phyloP scores from a whole-genome alignment of 352 stramenopile genomes.

The Globisporangium nodosum region DNA sequence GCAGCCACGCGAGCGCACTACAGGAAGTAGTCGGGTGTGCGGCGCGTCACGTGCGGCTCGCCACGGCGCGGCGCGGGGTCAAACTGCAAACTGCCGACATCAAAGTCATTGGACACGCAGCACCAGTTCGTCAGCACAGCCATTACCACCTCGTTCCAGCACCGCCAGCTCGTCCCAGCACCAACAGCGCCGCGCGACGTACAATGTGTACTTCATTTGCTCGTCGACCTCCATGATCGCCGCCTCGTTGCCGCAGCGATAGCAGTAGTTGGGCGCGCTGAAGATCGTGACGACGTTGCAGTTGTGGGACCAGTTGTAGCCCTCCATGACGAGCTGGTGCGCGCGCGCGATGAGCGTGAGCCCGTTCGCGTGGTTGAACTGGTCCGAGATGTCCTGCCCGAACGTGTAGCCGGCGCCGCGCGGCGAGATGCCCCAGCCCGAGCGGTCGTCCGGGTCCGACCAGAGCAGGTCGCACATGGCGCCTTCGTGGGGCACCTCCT shows the following conservation, averaged over 20 bases:
- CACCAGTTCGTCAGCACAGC: background rate
- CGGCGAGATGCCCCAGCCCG: slow-evolving; percentile 94
- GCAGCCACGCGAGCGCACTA: slow-evolving; percentile 31
- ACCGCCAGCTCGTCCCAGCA: background rate
- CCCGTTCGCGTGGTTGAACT: slow-evolving; percentile 94
- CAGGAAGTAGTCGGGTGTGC: slow-evolving; percentile 95
- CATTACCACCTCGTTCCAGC: background rate
- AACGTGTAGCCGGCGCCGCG: slow-evolving; percentile 91
- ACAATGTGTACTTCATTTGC: slow-evolving; percentile 95
- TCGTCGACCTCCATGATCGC: slow-evolving; percentile 97
- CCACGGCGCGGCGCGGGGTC: slow-evolving; percentile 91
- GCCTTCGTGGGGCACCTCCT: slow-evolving; percentile 96
- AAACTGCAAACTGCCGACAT: slow-evolving; percentile 86
- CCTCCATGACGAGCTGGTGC: slow-evolving; percentile 92
- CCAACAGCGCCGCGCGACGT: slow-evolving; percentile 22
- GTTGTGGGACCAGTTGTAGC: slow-evolving; percentile 95
- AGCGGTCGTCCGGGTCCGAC: slow-evolving; percentile 94
- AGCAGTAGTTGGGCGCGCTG: slow-evolving; percentile 99
- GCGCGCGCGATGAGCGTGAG: slow-evolving; percentile 90
- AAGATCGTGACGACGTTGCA: slow-evolving; percentile 98
- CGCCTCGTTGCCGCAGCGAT: slow-evolving; percentile 97
- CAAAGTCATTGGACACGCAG: slow-evolving; percentile 7
- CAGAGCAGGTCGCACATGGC: slow-evolving; percentile 98
- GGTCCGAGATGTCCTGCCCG: slow-evolving; percentile 87
- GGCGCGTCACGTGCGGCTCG: slow-evolving; percentile 90